Evolutionary conservation across 345 rosid genomes (phyloP).

Genomic region (Garcia nutans): DNA sequence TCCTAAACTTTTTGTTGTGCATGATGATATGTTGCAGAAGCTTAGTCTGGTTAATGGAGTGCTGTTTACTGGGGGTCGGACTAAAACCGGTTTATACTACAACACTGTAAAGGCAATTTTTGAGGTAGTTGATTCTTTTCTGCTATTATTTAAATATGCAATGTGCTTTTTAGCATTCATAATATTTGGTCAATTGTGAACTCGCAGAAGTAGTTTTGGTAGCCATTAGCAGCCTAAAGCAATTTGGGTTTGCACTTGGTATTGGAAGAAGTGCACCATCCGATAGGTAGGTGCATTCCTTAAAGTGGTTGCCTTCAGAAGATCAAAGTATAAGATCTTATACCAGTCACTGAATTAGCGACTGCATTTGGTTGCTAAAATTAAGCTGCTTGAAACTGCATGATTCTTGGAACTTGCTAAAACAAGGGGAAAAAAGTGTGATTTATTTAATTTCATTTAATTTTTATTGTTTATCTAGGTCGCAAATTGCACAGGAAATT

Average conservation of each 20-base stretch:
- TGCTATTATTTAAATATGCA: not conserved
- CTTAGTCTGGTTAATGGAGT: slow-evolving; percentile 76
- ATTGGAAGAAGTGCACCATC: not conserved
- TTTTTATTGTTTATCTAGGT: no score
- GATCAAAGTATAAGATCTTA: not conserved
- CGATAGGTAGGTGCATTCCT: not conserved
- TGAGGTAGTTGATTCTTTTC: slow-evolving; percentile 35
- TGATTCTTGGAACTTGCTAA: not conserved
- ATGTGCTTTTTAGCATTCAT: not conserved
- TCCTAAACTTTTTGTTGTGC: not conserved
- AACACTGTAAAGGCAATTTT: slow-evolving; percentile 45
- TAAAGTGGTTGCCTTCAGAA: slow-evolving; percentile 1
- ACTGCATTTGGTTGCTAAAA: not conserved
- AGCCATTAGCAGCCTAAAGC: slow-evolving; percentile 1
- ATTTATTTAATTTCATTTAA: no score
- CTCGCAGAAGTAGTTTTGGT: not conserved
- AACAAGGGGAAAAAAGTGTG: no score
- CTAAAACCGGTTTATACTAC: slow-evolving; percentile 63
- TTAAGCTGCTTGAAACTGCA: not conserved
- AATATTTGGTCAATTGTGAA: not conserved
- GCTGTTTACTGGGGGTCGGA: slow-evolving; percentile 92
- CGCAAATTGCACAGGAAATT: no score
- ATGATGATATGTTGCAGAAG: slow-evolving; percentile 48
- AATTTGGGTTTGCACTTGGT: not conserved
- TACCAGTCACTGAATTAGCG: not conserved